Evolutionary conservation across 495 filamentous ascomycete genomes (phyloP).

Genomic region (Aspergillus bertholletiae): DNA sequence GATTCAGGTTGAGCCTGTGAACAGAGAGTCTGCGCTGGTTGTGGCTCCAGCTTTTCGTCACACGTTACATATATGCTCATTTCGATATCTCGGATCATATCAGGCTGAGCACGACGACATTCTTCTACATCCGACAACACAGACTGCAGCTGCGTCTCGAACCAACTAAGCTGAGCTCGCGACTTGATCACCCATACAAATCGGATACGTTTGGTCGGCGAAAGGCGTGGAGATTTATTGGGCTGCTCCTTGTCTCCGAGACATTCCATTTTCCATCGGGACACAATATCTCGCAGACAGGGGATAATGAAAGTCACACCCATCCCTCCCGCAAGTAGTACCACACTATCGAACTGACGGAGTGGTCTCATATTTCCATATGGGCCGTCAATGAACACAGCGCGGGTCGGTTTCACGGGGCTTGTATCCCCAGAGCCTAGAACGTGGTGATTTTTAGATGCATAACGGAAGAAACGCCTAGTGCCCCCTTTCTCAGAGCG

Average conservation of each 20-base stretch:
- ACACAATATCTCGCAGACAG: constrained; percentile 48
- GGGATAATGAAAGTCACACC: constrained; percentile 55
- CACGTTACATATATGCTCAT: constrained; percentile 61
- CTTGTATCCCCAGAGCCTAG: constrained; percentile 8
- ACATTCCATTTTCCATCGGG: constrained; percentile 27
- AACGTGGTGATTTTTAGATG: constrained; percentile 42
- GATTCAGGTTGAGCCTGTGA: neutral
- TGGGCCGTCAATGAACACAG: constrained; percentile 46
- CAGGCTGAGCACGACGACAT: constrained; percentile 22
- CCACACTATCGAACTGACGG: constrained; percentile 54
- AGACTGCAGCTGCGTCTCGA: constrained; percentile 57
- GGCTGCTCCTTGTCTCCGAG: constrained; percentile 1
- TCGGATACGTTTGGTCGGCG: constrained; percentile 60
- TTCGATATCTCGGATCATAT: constrained; percentile 42
- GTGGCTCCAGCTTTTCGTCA: constrained; percentile 40
- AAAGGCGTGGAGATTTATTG: constrained; percentile 4
- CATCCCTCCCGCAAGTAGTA: constrained; percentile 60
- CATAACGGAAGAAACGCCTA: constrained; percentile 58
- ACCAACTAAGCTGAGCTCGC: constrained; percentile 65
- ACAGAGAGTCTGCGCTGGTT: neutral
- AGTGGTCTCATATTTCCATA: constrained; percentile 48
- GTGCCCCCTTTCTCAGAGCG: constrained; percentile 72
- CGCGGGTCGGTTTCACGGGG: constrained; percentile 25
- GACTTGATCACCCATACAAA: constrained; percentile 74
- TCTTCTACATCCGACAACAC: constrained; percentile 50